These are phyloP conservation scores for Hibiscus mutabilis DNA, from an alignment of 345 rosid species.

Conservation along the genomic window DNA sequence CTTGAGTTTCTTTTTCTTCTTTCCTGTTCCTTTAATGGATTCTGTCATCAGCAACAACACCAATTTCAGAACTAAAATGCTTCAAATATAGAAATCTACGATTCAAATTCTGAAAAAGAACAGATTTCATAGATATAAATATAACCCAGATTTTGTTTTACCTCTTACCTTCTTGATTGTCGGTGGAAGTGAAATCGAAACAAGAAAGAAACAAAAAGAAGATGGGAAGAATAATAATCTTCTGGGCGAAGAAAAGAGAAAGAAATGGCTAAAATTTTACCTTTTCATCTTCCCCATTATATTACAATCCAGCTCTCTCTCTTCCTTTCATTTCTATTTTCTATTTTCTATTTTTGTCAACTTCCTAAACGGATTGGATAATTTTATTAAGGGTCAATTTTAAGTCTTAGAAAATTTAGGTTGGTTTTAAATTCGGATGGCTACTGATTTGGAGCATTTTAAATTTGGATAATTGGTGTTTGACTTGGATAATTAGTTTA, in stretches of 20 bases:
- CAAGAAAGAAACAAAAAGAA: not conserved
- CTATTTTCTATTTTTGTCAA: not conserved
- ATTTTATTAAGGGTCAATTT: not conserved
- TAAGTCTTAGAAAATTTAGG: not conserved
- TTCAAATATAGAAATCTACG: too few species aligned
- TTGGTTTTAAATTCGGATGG: not conserved
- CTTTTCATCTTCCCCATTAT: not conserved
- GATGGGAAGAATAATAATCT: not conserved
- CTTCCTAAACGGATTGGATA: not conserved
- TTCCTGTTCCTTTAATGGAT: not conserved
- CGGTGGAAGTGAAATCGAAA: not conserved
- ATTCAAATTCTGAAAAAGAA: not conserved
- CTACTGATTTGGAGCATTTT: too few species aligned
- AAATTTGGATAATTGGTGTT: not conserved
- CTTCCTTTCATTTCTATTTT: not conserved
- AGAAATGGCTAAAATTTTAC: not conserved
- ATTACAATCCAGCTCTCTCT: not conserved
- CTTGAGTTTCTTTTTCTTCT: not conserved
- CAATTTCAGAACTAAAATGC: not conserved
- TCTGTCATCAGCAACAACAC: slow-evolving; percentile 16
- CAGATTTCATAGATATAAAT: not conserved
- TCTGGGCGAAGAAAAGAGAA: not conserved
- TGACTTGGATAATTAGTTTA: too few species aligned
- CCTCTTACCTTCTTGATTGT: not conserved
- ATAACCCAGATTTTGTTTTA: not conserved